Conservation (phyloP, 805 yeast species). For the Blastobotrys terrestris region DNA sequence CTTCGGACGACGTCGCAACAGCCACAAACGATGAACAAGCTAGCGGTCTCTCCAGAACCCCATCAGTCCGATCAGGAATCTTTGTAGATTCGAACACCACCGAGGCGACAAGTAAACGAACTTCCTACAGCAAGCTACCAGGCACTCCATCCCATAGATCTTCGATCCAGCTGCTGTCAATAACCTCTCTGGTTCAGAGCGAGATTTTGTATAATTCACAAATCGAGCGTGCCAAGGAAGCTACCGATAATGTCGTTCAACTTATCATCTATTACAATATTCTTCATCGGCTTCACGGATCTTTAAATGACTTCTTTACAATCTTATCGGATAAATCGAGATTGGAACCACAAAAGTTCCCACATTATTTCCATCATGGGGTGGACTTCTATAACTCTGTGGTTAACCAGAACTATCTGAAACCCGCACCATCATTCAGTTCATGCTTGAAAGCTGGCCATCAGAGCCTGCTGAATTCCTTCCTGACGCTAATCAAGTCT, state of each 20-base stretch:
- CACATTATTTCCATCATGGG: conserved; percentile 16
- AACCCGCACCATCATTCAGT: conserved; percentile 9
- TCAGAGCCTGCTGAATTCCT: conserved; percentile 28
- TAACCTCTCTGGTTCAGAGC: conserved; percentile 13
- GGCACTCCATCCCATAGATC: not conserved
- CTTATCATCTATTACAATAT: conserved; percentile 15
- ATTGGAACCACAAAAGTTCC: conserved; percentile 16
- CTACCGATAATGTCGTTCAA: conserved; percentile 14
- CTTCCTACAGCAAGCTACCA: not conserved
- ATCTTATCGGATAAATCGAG: conserved; percentile 10
- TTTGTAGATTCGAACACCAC: not conserved
- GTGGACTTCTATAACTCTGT: conserved; percentile 15
- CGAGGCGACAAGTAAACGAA: not conserved
- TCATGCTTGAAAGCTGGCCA: conserved; percentile 21
- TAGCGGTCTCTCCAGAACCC: not conserved
- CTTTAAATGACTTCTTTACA: conserved; percentile 9
- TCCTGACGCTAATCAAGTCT: conserved; percentile 28
- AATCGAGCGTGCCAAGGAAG: conserved; percentile 7
- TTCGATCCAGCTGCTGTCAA: conserved; percentile 6
- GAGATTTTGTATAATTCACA: conserved; percentile 11
- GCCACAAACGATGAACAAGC: not conserved
- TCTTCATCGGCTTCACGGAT: conserved; percentile 14
- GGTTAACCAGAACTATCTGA: conserved; percentile 6
- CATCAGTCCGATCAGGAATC: not conserved
- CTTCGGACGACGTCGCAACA: not conserved